Percentiles rank a stretch among this genome's conserved stretches.
phyloP scores from a whole-genome alignment of 495 filamentous ascomycete genomes.

The Bacidia rubella region DNA sequence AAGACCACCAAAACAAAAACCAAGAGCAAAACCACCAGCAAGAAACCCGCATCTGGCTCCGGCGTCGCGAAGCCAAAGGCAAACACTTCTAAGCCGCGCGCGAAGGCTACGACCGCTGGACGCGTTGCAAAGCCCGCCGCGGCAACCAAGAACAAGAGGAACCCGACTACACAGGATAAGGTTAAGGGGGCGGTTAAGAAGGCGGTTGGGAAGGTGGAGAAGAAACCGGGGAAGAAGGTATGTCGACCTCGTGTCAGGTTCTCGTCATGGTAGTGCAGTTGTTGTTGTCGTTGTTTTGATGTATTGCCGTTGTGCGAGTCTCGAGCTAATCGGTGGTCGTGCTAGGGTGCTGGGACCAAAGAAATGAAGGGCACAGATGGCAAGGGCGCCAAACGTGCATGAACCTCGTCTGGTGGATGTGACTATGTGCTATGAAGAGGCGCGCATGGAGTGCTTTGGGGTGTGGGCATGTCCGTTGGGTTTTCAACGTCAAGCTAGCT shows the following conservation, averaged over 20 bases:
- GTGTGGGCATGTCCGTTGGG: neutral
- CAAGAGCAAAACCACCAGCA: slow-evolving; percentile 11
- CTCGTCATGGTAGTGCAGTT: neutral
- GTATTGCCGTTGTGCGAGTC: too few species aligned
- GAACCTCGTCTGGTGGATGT: slow-evolving; percentile 2
- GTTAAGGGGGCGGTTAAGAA: slow-evolving; percentile 17
- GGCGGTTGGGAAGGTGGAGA: slow-evolving; percentile 12
- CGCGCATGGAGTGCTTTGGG: neutral
- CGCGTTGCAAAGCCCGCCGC: slow-evolving; percentile 8
- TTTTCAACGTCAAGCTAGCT: neutral
- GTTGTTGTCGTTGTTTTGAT: neutral
- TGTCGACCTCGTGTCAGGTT: neutral
- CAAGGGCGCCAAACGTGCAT: slow-evolving; percentile 16
- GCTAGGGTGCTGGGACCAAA: slow-evolving; percentile 25
- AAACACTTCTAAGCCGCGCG: slow-evolving; percentile 17
- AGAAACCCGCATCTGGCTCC: slow-evolving; percentile 6
- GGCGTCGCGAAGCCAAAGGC: slow-evolving; percentile 12
- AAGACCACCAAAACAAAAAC: slow-evolving; percentile 11
- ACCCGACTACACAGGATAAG: slow-evolving; percentile 14
- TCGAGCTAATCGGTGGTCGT: too few species aligned
- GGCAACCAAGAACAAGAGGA: slow-evolving; percentile 13
- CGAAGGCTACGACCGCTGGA: slow-evolving; percentile 12
- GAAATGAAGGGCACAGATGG: slow-evolving; percentile 25
- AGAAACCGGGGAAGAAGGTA: slow-evolving; percentile 21
- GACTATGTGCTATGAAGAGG: neutral